Evolutionary conservation across 208 protist species (phyloP).

Genomic region (Crithidia brevicula): DNA sequence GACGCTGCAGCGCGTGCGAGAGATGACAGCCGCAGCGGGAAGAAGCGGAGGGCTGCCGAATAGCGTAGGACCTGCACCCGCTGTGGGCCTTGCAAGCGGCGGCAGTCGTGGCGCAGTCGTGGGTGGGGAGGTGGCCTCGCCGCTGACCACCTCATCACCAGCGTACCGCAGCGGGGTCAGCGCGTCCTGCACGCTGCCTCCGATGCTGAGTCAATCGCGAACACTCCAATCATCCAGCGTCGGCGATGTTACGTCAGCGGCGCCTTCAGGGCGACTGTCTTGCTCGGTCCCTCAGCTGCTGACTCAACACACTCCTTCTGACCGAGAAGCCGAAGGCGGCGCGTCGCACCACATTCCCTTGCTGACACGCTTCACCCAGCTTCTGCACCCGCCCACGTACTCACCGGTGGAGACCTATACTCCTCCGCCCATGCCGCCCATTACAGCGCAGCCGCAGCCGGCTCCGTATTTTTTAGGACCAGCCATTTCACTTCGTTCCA

Average conservation of each 20-base stretch:
- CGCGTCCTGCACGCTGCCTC: conserved; percentile 9
- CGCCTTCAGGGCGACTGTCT: not conserved
- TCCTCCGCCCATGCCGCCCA: not conserved
- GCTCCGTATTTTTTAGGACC: not conserved
- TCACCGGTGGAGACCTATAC: not conserved
- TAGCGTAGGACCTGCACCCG: not conserved
- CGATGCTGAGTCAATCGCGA: conserved; percentile 6
- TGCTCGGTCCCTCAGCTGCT: conserved; percentile 4
- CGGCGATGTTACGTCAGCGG: not conserved
- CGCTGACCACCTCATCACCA: not conserved
- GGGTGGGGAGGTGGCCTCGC: not conserved
- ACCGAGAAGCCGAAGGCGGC: not conserved
- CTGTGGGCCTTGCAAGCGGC: not conserved
- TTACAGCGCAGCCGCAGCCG: not conserved
- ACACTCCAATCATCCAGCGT: not conserved
- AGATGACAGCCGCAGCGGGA: not conserved
- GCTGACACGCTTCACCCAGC: not conserved
- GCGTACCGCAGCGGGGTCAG: not conserved
- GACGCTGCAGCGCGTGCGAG: not conserved
- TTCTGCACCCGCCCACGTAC: not conserved
- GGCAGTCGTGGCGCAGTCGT: not conserved
- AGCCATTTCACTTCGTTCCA: not conserved
- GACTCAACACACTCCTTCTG: not conserved
- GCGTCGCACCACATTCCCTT: not conserved
- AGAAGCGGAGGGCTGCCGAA: not conserved